These are phyloP conservation scores for Sarcocystis neurona DNA, from an alignment of 169 alveolate genomes.

Conservation along the genomic window DNA sequence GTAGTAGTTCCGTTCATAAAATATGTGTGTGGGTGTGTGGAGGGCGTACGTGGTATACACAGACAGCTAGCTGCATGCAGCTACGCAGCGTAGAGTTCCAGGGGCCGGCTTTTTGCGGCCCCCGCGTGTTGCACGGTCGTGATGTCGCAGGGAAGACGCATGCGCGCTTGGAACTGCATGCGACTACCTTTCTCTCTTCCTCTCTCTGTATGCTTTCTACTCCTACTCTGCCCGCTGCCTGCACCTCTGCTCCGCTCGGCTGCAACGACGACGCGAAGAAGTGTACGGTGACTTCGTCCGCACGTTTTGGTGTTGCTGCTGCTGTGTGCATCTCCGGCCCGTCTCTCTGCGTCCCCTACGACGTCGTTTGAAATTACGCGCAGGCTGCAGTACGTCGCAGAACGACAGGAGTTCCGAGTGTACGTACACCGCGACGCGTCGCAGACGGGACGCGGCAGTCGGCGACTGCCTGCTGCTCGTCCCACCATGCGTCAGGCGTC, in stretches of 20 bases:
- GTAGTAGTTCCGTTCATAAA: too few relatives aligned
- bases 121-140: too few relatives aligned
- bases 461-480: not conserved
- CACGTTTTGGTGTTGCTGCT: not conserved
- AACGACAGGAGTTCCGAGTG: slow-evolving; percentile 15
- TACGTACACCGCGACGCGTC: not conserved
- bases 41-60: too few relatives aligned
- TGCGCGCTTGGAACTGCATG: too few relatives aligned
- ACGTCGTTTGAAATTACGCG: not conserved
- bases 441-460: not conserved
- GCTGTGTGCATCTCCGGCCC: not conserved
- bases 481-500: not conserved
- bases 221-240: not conserved
- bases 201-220: not conserved
- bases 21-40: too few relatives aligned
- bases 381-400: slow-evolving; percentile 26
- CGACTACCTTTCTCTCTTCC: not conserved
- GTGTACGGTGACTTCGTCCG: not conserved
- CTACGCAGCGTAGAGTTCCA: too few relatives aligned
- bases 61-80: too few relatives aligned
- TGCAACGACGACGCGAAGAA: not conserved
- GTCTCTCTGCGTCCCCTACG: not conserved
- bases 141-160: too few relatives aligned
- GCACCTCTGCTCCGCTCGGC: too few relatives aligned
- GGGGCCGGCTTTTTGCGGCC: too few relatives aligned